Evolutionary conservation across 2,329 filamentous ascomycete species (phyloP).

Genomic region (Drechslerella coelobrocha): DNA sequence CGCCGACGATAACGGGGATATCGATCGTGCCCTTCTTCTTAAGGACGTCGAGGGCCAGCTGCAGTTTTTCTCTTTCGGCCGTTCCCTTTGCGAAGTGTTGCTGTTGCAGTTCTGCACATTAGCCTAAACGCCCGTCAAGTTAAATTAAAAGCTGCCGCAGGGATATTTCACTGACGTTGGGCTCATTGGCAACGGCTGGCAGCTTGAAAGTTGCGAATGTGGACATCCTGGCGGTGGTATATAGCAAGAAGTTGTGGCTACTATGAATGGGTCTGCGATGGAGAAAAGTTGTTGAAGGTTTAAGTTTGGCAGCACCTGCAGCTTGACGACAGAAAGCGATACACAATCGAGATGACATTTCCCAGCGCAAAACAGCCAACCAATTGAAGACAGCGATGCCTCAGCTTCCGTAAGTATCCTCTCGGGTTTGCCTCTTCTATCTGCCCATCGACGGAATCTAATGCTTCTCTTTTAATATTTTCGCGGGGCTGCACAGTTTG

Average conservation of each 20-base stretch:
- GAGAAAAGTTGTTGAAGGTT: conserved; percentile 1
- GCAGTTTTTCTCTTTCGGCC: conserved; percentile 75
- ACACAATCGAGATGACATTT: conserved; percentile 41
- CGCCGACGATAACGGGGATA: conserved; percentile 82
- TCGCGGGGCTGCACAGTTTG: conserved; percentile 29
- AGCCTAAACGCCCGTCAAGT: conserved; percentile 2
- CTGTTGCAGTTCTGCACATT: conserved; percentile 61
- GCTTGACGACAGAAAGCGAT: conserved; percentile 28
- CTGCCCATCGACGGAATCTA: no score
- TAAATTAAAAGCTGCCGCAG: neutral
- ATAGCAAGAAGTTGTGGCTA: conserved; percentile 7
- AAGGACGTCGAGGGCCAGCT: conserved; percentile 73
- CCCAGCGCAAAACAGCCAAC: conserved; percentile 1
- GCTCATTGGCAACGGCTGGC: conserved; percentile 86
- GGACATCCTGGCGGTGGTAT: conserved; percentile 56
- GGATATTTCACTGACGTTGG: conserved; percentile 76
- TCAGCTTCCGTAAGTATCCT: no score
- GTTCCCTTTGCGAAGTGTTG: conserved; percentile 89
- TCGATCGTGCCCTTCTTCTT: conserved; percentile 74
- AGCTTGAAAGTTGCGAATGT: conserved; percentile 85
- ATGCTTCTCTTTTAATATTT: conserved; percentile 14
- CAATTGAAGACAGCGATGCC: no score
- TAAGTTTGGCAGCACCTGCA: conserved; percentile 14
- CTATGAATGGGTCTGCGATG: conserved; percentile 20
- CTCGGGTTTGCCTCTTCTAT: no score